Evolutionary conservation across 768 basidiomycete species (phyloP).

Genomic region (Phlebiopsis flavidoalba): DNA sequence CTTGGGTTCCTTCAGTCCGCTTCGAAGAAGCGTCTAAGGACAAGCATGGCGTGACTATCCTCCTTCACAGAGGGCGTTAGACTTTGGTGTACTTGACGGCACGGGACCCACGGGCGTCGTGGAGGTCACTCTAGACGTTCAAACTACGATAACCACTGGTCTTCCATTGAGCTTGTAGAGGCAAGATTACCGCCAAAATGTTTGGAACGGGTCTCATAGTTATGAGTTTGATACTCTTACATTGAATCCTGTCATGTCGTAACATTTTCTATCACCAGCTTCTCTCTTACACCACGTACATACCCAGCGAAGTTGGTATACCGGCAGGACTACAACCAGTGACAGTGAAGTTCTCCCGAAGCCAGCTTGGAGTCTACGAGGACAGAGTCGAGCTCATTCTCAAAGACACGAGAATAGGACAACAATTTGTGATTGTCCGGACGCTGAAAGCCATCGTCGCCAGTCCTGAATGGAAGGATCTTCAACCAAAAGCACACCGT

Average conservation of each 20-base stretch:
- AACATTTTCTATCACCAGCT: neutral
- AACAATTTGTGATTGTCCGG: conserved; percentile 46
- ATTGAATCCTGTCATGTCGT: neutral
- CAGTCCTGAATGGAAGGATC: conserved; percentile 34
- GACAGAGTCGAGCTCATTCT: conserved; percentile 52
- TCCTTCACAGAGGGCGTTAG: conserved; percentile 31
- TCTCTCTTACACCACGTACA: neutral
- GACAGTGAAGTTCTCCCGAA: conserved; percentile 28
- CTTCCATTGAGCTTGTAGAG: conserved; percentile 2
- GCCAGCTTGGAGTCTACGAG: conserved; percentile 38
- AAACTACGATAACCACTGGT: conserved; percentile 4
- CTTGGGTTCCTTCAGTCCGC: conserved; percentile 37
- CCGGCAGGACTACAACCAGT: conserved; percentile 15
- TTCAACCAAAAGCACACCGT: conserved; percentile 44
- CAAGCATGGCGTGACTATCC: conserved; percentile 45
- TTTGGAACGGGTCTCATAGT: neutral
- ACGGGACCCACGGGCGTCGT: conserved; percentile 20
- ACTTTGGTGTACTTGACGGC: conserved; percentile 49
- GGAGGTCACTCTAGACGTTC: conserved; percentile 8
- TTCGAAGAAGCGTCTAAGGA: conserved; percentile 51
- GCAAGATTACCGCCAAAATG: neutral
- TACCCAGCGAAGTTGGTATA: neutral
- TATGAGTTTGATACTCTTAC: neutral
- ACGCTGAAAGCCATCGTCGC: conserved; percentile 41
- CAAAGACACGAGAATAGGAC: conserved; percentile 37